phyloP scores from a whole-genome alignment of 2,329 filamentous ascomycete genomes.

The Davidsoniella neocaledoniae region DNA sequence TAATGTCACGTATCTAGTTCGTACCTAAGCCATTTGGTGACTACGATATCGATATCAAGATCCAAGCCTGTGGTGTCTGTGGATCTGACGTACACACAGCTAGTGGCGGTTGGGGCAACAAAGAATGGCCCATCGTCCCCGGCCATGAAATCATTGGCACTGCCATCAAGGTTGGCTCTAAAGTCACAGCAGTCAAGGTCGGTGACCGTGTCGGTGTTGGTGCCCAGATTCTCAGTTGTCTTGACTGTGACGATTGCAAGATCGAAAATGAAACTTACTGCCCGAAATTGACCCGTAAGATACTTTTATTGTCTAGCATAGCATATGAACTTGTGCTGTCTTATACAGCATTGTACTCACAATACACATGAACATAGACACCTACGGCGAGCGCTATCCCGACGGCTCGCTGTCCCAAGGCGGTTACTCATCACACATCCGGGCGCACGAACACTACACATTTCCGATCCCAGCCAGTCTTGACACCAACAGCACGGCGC shows the following conservation, averaged over 20 bases:
- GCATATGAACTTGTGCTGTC: too few species aligned
- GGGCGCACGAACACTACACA: conserved; percentile 60
- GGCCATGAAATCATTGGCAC: conserved; percentile 40
- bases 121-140: conserved; percentile 40
- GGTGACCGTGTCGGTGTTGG: conserved; percentile 47
- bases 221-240: conserved; percentile 47
- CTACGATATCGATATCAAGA: conserved; percentile 67
- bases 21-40: conserved; percentile 69
- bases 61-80: conserved; percentile 58
- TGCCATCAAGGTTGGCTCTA: conserved; percentile 44
- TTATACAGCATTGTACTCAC: too few species aligned
- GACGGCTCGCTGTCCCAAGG: conserved; percentile 46
- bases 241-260: conserved; percentile 47
- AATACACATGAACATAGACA: conserved; percentile 24
- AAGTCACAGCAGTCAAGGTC: conserved; percentile 41
- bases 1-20: conserved; percentile 31
- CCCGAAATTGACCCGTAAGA: conserved; percentile 22
- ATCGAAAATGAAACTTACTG: conserved; percentile 54
- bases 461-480: conserved; percentile 59
- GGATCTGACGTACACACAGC: conserved; percentile 52
- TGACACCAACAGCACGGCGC: conserved; percentile 42
- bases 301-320: conserved; percentile 14
- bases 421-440: conserved; percentile 46
- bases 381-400: conserved; percentile 39
- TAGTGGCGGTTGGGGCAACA: conserved; percentile 43